Percentiles rank a stretch among this genome's conserved stretches.
Evolutionary conservation across 305 asterid species (phyloP).

Genomic region (Ilex paraguariensis): DNA sequence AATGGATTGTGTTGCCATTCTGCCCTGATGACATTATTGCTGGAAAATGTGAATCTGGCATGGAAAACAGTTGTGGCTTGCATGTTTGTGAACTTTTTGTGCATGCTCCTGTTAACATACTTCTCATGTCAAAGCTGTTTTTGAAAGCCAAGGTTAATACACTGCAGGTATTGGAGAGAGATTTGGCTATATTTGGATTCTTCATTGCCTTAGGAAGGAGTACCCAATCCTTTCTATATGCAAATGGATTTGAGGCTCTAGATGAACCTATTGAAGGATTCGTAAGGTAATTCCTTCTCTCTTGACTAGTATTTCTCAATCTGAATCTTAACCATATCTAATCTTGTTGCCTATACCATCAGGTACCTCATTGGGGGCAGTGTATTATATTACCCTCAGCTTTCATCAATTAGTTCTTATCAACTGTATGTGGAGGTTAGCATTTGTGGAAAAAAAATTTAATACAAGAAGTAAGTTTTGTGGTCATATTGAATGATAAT

Average conservation of each 20-base stretch:
- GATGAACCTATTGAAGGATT: constrained; percentile 75
- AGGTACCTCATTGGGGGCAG: constrained; percentile 96
- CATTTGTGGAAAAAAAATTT: constrained; percentile 17
- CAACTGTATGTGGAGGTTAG: constrained; percentile 99
- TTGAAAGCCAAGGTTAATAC: constrained; percentile 9
- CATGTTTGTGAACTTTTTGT: neutral
- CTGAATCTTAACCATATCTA: neutral
- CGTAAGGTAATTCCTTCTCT: constrained; percentile 49
- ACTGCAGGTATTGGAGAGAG: constrained; percentile 84
- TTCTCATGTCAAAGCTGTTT: constrained; percentile 6
- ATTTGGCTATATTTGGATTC: constrained; percentile 95
- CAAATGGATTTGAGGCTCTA: constrained; percentile 64
- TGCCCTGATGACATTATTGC: too few species aligned
- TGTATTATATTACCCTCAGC: constrained; percentile 92
- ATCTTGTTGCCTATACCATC: constrained; percentile 18
- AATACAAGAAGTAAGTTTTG: too few species aligned
- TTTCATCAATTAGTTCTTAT: constrained; percentile 95
- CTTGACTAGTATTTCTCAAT: constrained; percentile 1
- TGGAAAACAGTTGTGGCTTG: neutral
- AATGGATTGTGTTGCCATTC: too few species aligned
- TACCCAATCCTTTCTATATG: constrained; percentile 63
- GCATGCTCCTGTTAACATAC: too few species aligned
- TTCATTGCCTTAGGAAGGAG: constrained; percentile 96
- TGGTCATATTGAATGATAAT: neutral
- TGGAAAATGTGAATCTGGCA: too few species aligned